Conservation (phyloP, 2,329 filamentous ascomycete genomes). For the Raffaelea ambrosiae region DNA sequence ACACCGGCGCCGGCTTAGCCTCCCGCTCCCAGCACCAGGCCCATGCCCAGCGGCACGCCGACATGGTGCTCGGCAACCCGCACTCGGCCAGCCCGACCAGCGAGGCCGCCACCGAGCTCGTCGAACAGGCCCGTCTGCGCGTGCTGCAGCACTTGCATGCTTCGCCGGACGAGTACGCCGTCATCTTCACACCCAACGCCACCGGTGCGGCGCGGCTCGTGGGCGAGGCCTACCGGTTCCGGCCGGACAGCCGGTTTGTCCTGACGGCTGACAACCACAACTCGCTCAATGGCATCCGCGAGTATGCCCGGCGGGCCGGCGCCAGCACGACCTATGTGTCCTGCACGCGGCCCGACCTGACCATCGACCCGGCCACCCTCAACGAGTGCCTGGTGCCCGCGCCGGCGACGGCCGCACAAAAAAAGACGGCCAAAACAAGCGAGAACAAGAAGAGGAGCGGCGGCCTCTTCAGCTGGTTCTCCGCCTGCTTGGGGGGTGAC, state of each 20-base stretch:
- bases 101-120: constrained; percentile 21
- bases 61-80: constrained; percentile 28
- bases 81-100: constrained; percentile 30
- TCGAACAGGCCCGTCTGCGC: constrained; percentile 22
- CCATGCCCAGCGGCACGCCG: constrained; percentile 21
- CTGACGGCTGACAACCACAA: constrained; percentile 34
- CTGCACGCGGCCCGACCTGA: constrained; percentile 18
- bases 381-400: constrained; percentile 15
- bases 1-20: constrained; percentile 28
- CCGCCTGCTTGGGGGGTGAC: not conserved
- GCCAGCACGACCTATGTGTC: constrained; percentile 23
- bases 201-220: constrained; percentile 28
- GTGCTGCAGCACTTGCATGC: constrained; percentile 26
- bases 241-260: constrained; percentile 17
- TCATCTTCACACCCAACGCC: constrained; percentile 31
- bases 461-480: not conserved
- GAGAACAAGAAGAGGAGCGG: not conserved
- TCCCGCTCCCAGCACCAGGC: constrained; percentile 22
- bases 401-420: not conserved
- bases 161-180: constrained; percentile 26
- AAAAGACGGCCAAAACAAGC: too few species aligned
- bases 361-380: constrained; percentile 18
- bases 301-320: constrained; percentile 21
- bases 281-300: constrained; percentile 29
- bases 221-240: constrained; percentile 29